phyloP scores from a whole-genome alignment of 164 flowering plant genomes.

The Paratinospora sagittata region DNA sequence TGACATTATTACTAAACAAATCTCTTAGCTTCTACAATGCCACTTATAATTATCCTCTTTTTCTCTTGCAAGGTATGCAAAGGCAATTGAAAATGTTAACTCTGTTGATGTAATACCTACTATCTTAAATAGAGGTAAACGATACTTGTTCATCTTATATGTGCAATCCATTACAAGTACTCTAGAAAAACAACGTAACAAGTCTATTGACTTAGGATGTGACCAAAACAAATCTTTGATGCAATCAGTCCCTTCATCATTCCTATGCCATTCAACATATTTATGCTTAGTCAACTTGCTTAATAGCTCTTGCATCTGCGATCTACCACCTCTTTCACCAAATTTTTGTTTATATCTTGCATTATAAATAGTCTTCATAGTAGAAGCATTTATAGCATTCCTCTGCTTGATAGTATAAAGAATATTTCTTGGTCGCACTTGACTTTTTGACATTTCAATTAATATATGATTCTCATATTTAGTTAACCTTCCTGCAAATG shows the following conservation, averaged over 20 bases:
- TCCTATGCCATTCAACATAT: slow-evolving; percentile 1
- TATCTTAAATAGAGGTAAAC: too few relatives aligned
- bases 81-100: not conserved
- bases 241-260: not conserved
- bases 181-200: not conserved
- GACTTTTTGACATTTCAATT: not conserved
- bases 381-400: not conserved
- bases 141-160: too few relatives aligned
- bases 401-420: not conserved
- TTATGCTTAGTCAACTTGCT: not conserved
- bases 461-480: not conserved
- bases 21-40: not conserved
- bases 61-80: not conserved
- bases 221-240: too few relatives aligned
- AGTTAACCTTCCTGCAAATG: not conserved
- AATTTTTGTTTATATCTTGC: not conserved
- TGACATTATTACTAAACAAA: too few relatives aligned
- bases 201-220: not conserved
- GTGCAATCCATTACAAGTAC: slow-evolving; percentile 1
- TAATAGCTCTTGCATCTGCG: not conserved
- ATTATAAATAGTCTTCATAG: not conserved
- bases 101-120: not conserved
- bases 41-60: not conserved
- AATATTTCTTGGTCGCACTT: not conserved
- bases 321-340: not conserved